A percentile compares a stretch with the other conserved stretches of the same genome.
Conservation (phyloP, 495 filamentous ascomycete genomes). For the Aspergillus mulundensis region DNA sequence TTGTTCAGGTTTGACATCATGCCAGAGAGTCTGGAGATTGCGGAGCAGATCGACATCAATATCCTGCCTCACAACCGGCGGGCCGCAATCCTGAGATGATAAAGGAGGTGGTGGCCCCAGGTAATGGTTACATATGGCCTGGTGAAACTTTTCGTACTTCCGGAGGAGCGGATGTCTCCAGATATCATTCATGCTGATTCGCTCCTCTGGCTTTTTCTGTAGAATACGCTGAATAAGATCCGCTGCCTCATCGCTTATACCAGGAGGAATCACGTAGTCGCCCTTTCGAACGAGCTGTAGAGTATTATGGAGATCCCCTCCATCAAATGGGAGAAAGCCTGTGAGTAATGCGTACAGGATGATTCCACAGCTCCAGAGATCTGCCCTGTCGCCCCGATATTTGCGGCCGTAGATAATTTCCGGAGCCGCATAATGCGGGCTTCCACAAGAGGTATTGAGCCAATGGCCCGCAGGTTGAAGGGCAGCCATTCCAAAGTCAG, state of each 20-base stretch:
- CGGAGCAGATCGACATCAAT: constrained; percentile 76
- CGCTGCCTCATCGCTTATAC: constrained; percentile 65
- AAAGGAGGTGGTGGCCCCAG: constrained; percentile 53
- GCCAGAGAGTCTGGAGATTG: constrained; percentile 85
- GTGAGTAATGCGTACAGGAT: constrained; percentile 81
- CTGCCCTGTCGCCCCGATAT: constrained; percentile 80
- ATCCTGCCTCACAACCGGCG: constrained; percentile 49
- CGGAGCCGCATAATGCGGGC: constrained; percentile 92
- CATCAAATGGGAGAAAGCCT: constrained; percentile 78
- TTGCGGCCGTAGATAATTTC: constrained; percentile 69
- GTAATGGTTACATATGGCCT: constrained; percentile 44
- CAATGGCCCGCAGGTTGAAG: constrained; percentile 73
- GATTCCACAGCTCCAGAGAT: constrained; percentile 94
- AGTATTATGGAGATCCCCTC: constrained; percentile 53
- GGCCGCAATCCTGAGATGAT: constrained; percentile 50
- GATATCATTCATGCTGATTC: constrained; percentile 72
- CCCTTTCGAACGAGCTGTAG: constrained; percentile 65
- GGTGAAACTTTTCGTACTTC: constrained; percentile 68
- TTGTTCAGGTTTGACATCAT: constrained; percentile 67
- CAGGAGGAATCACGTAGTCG: constrained; percentile 64
- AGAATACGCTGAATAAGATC: constrained; percentile 76
- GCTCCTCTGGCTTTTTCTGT: constrained; percentile 63
- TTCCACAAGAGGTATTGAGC: constrained; percentile 87
- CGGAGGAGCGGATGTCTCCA: constrained; percentile 79
- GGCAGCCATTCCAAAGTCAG: constrained; percentile 97